Base-by-base conservation (phyloP, 306 rosid species). In the Dryas octopetala region DNA sequence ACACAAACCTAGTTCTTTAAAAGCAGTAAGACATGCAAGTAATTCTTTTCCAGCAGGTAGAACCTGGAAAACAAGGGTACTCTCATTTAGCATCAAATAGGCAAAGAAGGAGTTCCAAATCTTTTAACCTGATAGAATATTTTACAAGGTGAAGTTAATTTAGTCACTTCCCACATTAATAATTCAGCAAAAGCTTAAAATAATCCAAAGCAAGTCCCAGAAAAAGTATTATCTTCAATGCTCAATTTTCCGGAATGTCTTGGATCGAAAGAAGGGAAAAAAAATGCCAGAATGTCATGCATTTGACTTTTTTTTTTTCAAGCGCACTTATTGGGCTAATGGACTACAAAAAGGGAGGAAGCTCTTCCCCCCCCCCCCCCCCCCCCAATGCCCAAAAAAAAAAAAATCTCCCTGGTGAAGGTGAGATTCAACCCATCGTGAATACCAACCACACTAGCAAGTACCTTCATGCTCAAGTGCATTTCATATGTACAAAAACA, bases 41-140 rank as follows among this genome's bases (percentile, higher is more conserved):
- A 92, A 85, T 86, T 95, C 99, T 78, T 85, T 92, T 62, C 99
- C 99, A 77, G 83, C 86, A 61, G 96, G 97, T 52, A 95, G 86
- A 75, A 88, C 98, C 99, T 95, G 81, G 74, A 81, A 51, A 91
- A 82, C 43, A 67, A 70, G 38, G 73, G 8, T 74, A 75, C 48
- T 68, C 6, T 32, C 55, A 4, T 57, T 80, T 60, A 78, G 73
- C 52, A 81, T 32, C 48, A 71, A 62, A 52, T 43, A 67, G 74
- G 62, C 71, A 87, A 57, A 62, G 23, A 68, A 78, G 62, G 55
- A 74, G 61, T 57, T 15, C 41, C 65, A 55, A 41, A 43, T 41
- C 5, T 43, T 43, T 71, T 57, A 71, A 58, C 7, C 53, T 55
- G 43, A 19, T 4, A 48, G 14, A 69, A 38, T 4, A n/a, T 63